Percentiles rank a stretch among this genome's conserved stretches.
These are phyloP conservation scores for Candida michaelii DNA, from an alignment of 805 yeast genomes.

Conservation along the genomic window DNA sequence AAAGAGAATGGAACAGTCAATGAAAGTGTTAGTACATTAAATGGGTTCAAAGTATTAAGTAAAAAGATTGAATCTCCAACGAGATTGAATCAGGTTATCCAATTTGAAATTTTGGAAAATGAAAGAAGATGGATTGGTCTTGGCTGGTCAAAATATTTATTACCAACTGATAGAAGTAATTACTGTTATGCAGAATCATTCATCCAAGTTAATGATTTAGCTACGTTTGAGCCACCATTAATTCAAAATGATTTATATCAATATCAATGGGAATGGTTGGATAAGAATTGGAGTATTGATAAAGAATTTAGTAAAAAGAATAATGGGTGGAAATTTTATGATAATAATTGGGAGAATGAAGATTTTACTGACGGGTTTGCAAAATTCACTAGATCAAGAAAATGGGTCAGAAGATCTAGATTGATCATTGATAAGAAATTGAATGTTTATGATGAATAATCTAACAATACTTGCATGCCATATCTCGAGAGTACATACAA, in stretches of 20 bases:
- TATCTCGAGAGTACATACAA: too few relatives aligned
- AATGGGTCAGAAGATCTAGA: constrained; percentile 50
- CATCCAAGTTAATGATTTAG: constrained; percentile 23
- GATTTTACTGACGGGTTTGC: constrained; percentile 44
- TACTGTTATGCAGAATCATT: constrained; percentile 45
- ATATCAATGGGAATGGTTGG: constrained; percentile 60
- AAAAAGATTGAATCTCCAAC: constrained; percentile 41
- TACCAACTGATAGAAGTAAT: constrained; percentile 53
- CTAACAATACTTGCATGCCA: too few relatives aligned
- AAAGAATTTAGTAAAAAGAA: constrained; percentile 35
- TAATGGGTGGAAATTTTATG: constrained; percentile 58
- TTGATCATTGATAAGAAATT: constrained; percentile 25
- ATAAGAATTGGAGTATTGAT: constrained; percentile 51
- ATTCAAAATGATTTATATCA: constrained; percentile 35
- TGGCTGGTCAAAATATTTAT: constrained; percentile 53
- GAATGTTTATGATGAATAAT: constrained; percentile 11
- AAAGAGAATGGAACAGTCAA: constrained; percentile 16
- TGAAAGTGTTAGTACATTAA: constrained; percentile 15
- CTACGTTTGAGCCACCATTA: constrained; percentile 47
- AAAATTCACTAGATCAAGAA: constrained; percentile 51
- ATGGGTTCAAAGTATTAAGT: constrained; percentile 39
- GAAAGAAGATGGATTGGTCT: constrained; percentile 63
- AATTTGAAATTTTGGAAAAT: constrained; percentile 53
- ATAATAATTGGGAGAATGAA: constrained; percentile 49
- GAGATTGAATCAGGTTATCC: constrained; percentile 46